Evolutionary conservation across 176 grass and related monocot species (phyloP), one percentile per base, ranked within the genome.

Genomic region (Poa annua): DNA sequence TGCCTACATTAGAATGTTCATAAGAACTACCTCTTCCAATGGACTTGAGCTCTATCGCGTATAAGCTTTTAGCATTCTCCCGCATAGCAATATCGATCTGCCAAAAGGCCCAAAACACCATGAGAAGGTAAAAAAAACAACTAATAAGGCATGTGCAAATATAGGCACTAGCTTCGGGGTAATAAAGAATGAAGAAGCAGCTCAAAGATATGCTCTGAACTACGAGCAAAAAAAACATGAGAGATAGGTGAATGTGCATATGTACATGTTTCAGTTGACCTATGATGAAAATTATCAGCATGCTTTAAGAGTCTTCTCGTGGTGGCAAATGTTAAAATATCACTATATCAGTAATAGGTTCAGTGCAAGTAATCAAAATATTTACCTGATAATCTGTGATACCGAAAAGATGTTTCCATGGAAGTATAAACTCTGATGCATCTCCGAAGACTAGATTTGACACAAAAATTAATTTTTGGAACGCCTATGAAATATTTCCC

Each of bases 361-460:
- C 15, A 72, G 57, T 54, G 32, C 16, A 75, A 50, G 49, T 21
- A 33, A 67, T 29, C 2, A 47, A 38, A 68, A 48, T 68, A 75
- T 81, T 59, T 96, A 99, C 96, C 96, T 99, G 96, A 79, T 93
- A 89, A 88, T 99, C 96, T 39, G 96, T 99, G 81, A 99, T 91
- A 42, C 87, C 90, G 20, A 99, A 99, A 81, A 94, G 93, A 47
- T 93, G 93, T 85, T 99, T 99, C 96, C 96, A 99, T 50, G 96
- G 96, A 90, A 96, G 87, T 74, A 99, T 91, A 90, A 99, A 96
- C 21, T 80, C 84, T 19, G 96, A 94, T 79, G 91, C 91, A 85
- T 96, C 96, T 66, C 93, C 93, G 75, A 99, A 99, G 41, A 99
- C 93, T 74, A 99, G 93, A 90, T 93, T 99, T 84, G 96, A 99